Conservation (phyloP, 148 eudicot genomes). For the Gaultheria prostrata region DNA sequence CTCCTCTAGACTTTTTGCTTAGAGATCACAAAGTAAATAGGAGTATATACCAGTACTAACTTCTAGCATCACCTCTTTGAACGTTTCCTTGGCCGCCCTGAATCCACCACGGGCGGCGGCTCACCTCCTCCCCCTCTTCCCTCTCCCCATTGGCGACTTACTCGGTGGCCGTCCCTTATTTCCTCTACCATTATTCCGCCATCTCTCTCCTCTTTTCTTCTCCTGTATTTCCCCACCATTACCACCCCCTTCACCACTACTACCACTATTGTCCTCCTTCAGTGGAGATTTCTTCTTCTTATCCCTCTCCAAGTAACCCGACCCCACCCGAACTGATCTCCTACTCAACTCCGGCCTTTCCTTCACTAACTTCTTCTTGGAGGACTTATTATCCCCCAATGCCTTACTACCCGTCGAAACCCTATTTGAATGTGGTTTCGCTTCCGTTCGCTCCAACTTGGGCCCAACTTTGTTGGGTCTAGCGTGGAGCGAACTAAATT, state of each 20-base stretch:
- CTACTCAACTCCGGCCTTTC: constrained; percentile 22
- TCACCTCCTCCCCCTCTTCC: constrained; percentile 25
- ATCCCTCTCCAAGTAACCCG: constrained; percentile 35
- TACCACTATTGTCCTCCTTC: constrained; percentile 21
- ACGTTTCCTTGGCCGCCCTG: constrained; percentile 27
- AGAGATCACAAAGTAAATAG: constrained; percentile 4
- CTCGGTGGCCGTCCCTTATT: constrained; percentile 33
- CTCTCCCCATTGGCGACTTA: constrained; percentile 25
- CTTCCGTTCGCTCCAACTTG: constrained; percentile 15
- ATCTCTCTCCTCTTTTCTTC: constrained; percentile 15
- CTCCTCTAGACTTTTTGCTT: too few relatives aligned
- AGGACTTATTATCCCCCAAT: constrained; percentile 9
- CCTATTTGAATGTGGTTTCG: neutral
- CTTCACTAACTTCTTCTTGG: neutral
- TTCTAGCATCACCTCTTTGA: constrained; percentile 23
- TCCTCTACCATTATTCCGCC: constrained; percentile 22
- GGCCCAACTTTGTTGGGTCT: constrained; percentile 9
- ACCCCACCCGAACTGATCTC: constrained; percentile 10
- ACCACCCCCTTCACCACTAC: neutral
- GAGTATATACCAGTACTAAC: neutral
- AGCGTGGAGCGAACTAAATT: neutral
- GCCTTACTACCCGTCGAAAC: neutral
- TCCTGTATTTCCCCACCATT: neutral
- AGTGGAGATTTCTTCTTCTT: constrained; percentile 30
- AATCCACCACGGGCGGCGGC: neutral